These are phyloP conservation scores for Neobulgaria alba DNA, from an alignment of 2,329 filamentous ascomycete genomes.

Conservation along the genomic window DNA sequence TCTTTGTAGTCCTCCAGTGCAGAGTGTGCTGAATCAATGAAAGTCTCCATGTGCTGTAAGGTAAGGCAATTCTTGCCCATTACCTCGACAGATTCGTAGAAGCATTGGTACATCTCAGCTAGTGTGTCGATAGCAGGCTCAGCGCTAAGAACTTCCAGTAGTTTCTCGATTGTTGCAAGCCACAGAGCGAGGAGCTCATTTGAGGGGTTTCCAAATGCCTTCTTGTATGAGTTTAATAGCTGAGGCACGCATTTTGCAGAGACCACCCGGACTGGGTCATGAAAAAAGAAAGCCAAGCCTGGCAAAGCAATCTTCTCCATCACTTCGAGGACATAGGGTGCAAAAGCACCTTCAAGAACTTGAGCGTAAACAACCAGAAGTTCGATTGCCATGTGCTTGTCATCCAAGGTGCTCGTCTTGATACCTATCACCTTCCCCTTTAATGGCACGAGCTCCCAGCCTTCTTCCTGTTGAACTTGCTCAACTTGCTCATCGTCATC, in stretches of 20 bases:
- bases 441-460: constrained; percentile 93
- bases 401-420: constrained; percentile 90
- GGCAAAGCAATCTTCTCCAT: constrained; percentile 96
- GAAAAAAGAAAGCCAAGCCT: constrained; percentile 96
- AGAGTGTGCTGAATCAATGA: constrained; percentile 77
- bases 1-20: constrained; percentile 89
- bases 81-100: constrained; percentile 96
- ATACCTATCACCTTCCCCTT: constrained; percentile 99
- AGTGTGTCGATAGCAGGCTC: constrained; percentile 94
- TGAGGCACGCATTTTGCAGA: constrained; percentile 93
- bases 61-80: constrained; percentile 78
- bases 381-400: constrained; percentile 99
- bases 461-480: constrained; percentile 86
- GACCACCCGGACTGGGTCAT: constrained; percentile 91
- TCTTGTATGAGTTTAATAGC: constrained; percentile 88
- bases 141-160: constrained; percentile 85
- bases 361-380: constrained; percentile 95
- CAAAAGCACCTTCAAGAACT: constrained; percentile 86
- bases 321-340: constrained; percentile 82
- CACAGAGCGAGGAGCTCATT: constrained; percentile 75
- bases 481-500: constrained; percentile 94
- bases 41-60: constrained; percentile 70
- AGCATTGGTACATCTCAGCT: constrained; percentile 99
- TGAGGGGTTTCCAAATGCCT: constrained; percentile 74
- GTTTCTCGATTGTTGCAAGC: constrained; percentile 77